A percentile compares a stretch with the other conserved stretches of the same genome.
phyloP scores from a whole-genome alignment of 108 stramenopile genomes.

The Skeletonema costatum region DNA sequence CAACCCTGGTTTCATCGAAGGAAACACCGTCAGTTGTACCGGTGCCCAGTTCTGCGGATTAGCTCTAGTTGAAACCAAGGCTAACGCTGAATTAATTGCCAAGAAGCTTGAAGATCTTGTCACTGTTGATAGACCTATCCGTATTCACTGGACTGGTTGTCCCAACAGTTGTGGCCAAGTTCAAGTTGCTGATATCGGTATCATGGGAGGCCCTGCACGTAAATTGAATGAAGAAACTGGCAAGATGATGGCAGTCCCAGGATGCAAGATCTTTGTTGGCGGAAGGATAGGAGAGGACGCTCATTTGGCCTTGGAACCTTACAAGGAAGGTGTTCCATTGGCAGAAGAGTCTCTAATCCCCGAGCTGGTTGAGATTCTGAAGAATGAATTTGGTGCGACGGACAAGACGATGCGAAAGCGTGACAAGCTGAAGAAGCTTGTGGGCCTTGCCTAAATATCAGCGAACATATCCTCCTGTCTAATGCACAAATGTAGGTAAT shows the following conservation, averaged over 20 bases:
- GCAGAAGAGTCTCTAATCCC: conserved; percentile 78
- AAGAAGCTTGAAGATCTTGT: conserved; percentile 83
- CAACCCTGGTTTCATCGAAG: conserved; percentile 81
- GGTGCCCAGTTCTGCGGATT: conserved; percentile 94
- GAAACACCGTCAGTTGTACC: conserved; percentile 91
- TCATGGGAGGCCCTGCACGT: conserved; percentile 93
- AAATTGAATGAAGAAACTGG: conserved; percentile 73
- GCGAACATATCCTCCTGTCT: too few relatives aligned
- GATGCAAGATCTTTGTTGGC: conserved; percentile 94
- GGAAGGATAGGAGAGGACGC: conserved; percentile 88
- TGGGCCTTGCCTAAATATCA: conserved; percentile 3
- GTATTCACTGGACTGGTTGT: conserved; percentile 97
- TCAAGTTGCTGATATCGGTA: conserved; percentile 94
- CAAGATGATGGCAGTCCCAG: conserved; percentile 90
- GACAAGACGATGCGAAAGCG: conserved; percentile 53
- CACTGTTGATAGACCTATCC: conserved; percentile 76
- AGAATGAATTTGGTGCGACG: conserved; percentile 76
- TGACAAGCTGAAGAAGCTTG: conserved; percentile 19
- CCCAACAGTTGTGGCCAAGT: conserved; percentile 96
- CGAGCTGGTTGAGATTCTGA: conserved; percentile 75
- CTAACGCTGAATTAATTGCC: conserved; percentile 67
- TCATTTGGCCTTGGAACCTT: conserved; percentile 80
- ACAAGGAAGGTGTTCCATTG: conserved; percentile 67
- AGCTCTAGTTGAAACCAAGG: conserved; percentile 92
- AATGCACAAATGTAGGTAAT: not conserved